Conservation (phyloP, 2,329 filamentous ascomycete genomes). For the Paramyrothecium roridum region DNA sequence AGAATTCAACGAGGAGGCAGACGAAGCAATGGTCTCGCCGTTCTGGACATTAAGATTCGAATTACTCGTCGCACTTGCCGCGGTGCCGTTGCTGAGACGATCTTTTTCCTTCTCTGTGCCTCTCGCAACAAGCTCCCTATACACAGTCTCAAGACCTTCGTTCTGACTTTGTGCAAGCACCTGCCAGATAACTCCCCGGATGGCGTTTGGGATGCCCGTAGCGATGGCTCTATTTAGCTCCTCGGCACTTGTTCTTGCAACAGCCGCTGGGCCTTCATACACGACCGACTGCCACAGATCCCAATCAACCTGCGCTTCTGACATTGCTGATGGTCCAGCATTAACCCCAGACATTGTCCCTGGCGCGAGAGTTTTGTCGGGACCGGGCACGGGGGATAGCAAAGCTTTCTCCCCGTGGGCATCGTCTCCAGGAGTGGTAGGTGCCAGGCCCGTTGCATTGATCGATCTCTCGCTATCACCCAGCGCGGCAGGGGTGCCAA, state of each 20-base stretch:
- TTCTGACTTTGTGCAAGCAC: constrained; percentile 94
- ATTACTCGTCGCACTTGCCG: constrained; percentile 50
- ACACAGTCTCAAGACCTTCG: constrained; percentile 82
- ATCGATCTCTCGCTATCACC: constrained; percentile 50
- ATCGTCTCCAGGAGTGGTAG: constrained; percentile 16
- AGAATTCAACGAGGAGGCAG: constrained; percentile 81
- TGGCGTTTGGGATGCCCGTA: constrained; percentile 88
- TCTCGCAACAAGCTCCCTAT: constrained; percentile 73
- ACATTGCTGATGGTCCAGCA: constrained; percentile 67
- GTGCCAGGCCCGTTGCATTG: constrained; percentile 16
- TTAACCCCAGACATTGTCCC: constrained; percentile 83
- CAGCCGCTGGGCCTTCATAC: constrained; percentile 86
- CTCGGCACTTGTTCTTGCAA: constrained; percentile 82
- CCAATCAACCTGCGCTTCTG: constrained; percentile 87
- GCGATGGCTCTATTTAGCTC: constrained; percentile 90
- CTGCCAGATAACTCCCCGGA: constrained; percentile 98
- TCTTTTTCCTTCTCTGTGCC: constrained; percentile 80
- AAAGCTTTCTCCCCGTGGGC: constrained; percentile 27
- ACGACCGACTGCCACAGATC: constrained; percentile 97
- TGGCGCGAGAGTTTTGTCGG: constrained; percentile 72
- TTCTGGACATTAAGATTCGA: constrained; percentile 57
- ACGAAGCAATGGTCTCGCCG: constrained; percentile 65
- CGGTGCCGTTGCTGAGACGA: constrained; percentile 51
- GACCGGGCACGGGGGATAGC: constrained; percentile 53
- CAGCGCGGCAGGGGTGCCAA: constrained; percentile 47